Evolutionary conservation across 371 early-diverging fungal species (phyloP), one percentile per base, ranked within the genome.

Genomic region (Mortierella sp.): DNA sequence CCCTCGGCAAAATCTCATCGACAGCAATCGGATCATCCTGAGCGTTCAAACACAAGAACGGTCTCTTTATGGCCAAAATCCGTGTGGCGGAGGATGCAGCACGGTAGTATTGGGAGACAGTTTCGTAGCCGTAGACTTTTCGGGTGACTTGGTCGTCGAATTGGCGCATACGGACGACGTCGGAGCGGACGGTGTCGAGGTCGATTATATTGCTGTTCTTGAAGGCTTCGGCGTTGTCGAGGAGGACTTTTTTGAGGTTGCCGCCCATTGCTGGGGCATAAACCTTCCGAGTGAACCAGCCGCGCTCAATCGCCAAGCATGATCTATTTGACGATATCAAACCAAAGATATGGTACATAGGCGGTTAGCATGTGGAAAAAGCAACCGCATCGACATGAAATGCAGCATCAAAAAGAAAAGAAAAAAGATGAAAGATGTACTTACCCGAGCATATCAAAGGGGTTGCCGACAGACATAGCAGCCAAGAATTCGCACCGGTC

Each of bases 401-500:
- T 14, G 4, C 5, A 3, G n/a, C 24, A 38, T 27, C 3, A 16
- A 14, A 14, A 16, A 70, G 55, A 14, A 18, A 16, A 43, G 10
- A n/a, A 49, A 56, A 6, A 55, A 12, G 60, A 32, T 60, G 60
- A 16, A 60, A 16, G 60, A 60, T 4, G n/a, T 38, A 18, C 88
- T 82, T 89, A 93, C 92, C 88, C 84, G 77, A 89, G 77, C 58
- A 94, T 90, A 83, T 96, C 97, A 89, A 92, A 97, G 10, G 99
- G 99, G 79, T 98, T 98, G 58, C 93, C 94, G 41, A 98, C 94
- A 3, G 96, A 94, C 44, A 95, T 89, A 29, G 93, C 96, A 4
- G 92, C 97, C 38, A 90, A 81, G 48, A 98, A 92, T 29, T 95
- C 94, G 49, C 95, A 95, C 21, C 91, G 90, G 16, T 92, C 92